Evolutionary conservation across 441 rosid species (phyloP), one percentile per base, ranked within the genome.

Genomic region (Isatis lusitanica): DNA sequence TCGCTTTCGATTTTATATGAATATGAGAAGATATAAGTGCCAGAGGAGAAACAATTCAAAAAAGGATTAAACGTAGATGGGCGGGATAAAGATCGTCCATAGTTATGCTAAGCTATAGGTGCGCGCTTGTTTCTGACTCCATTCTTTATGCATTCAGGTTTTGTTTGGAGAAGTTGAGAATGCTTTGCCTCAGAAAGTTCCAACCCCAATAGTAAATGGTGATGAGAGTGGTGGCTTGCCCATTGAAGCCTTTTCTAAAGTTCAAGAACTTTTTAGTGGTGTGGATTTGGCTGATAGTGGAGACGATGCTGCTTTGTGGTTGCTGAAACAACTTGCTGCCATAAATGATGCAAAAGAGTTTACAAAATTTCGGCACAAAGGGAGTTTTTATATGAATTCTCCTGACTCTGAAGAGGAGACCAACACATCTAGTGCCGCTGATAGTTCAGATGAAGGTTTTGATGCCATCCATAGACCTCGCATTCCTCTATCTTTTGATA

Each of bases 191-290:
- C 87, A 82, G 39, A 85, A 83, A 72, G 93, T 83, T 70, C 93
- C 90, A 43, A 85, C 84, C 24, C 66, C 89, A 55, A 80, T 90
- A 66, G 80, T 92, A 78, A 89, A 85, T 83, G 97, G 96, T 36
- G 97, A 94, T 82, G 97, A 87, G 82, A 90, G 86, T 81, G 96
- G 97, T 63, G 98, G 98, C 75, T 81, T 94, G 79, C 98, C 98
- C 43, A 88, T 94, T 63, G 98, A 94, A 86, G 98, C 97, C 36
- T 94, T 94, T 84, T 89, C 97, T 60, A 86, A 86, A 76, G 97
- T 94, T 81, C 97, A 92, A 85, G 97, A 94, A 78, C 94, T 94
- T 81, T 94, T 94, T 74, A 92, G 83, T 72, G 96, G 91, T 53
- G 84, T 80, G 80, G 96, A 94, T 62, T 94, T 92, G 97, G 88